Percentiles rank a stretch among this genome's conserved stretches.
Conservation (phyloP, 1,284 basidiomycete species). For the Trametes pubescens region DNA sequence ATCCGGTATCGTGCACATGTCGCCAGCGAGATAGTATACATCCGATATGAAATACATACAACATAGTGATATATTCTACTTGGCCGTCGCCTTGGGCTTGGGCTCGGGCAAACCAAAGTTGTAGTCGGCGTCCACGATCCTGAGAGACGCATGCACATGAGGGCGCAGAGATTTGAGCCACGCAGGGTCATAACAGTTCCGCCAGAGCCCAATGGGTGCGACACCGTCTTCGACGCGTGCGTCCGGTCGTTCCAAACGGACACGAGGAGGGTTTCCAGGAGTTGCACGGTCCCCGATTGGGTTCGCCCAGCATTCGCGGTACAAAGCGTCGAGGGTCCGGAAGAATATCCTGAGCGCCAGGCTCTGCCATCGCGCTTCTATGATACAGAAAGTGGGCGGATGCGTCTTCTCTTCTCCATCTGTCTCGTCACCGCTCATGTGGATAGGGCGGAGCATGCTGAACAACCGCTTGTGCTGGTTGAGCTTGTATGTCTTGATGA, state of each 20-base stretch:
- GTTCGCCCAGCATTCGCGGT: conserved; percentile 1
- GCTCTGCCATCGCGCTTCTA: conserved; percentile 19
- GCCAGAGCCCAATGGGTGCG: conserved; percentile 8
- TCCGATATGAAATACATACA: too few relatives aligned
- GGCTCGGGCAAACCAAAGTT: conserved; percentile 12
- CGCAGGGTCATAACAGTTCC: conserved; percentile 13
- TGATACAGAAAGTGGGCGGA: conserved; percentile 1
- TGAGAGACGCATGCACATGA: neutral
- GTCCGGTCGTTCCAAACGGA: neutral
- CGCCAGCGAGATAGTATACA: too few relatives aligned
- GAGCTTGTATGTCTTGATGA: neutral
- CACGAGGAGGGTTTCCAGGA: conserved; percentile 7
- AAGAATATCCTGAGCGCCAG: conserved; percentile 10
- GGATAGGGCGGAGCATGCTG: conserved; percentile 6
- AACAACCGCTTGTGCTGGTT: conserved; percentile 1
- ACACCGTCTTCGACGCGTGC: neutral
- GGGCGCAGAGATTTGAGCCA: conserved; percentile 7
- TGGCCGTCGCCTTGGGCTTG: neutral
- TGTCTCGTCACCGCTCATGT: conserved; percentile 20
- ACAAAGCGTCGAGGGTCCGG: conserved; percentile 5
- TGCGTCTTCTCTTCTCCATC: conserved; percentile 1
- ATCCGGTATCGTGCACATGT: too few relatives aligned
- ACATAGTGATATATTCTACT: too few relatives aligned
- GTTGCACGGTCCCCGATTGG: neutral
- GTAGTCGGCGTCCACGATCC: conserved; percentile 16